These are phyloP conservation scores for Amanita muscaria DNA, from an alignment of 768 basidiomycete species.

Conservation along the genomic window DNA sequence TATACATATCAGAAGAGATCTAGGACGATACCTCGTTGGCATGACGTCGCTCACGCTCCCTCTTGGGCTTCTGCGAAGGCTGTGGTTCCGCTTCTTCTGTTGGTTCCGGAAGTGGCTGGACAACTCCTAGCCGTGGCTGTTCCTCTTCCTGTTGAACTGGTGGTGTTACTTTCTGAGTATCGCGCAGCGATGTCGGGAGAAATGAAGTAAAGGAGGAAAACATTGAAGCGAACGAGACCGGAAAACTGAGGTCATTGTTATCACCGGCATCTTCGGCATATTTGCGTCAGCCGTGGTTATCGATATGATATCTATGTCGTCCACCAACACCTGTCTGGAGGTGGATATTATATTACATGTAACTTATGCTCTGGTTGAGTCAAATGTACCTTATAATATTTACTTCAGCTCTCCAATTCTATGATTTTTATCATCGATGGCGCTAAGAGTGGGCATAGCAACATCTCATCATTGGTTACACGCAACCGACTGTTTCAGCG, in stretches of 20 bases:
- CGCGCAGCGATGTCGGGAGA: slow-evolving; percentile 5
- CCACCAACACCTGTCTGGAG: too few relatives aligned
- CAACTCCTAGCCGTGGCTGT: not conserved
- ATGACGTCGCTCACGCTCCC: slow-evolving; percentile 1
- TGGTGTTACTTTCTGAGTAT: not conserved
- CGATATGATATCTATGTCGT: too few relatives aligned
- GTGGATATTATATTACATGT: too few relatives aligned
- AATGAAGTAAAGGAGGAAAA: slow-evolving; percentile 6
- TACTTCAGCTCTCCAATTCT: too few relatives aligned
- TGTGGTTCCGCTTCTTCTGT: not conserved
- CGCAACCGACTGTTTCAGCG: too few relatives aligned
- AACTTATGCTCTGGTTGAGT: too few relatives aligned
- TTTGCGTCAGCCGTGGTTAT: too few relatives aligned
- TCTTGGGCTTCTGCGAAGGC: not conserved
- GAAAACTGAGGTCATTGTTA: not conserved
- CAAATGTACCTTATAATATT: too few relatives aligned
- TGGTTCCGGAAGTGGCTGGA: not conserved
- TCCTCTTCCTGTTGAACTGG: slow-evolving; percentile 4
- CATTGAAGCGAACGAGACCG: slow-evolving; percentile 1
- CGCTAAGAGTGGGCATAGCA: too few relatives aligned
- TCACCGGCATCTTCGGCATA: too few relatives aligned
- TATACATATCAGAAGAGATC: not conserved
- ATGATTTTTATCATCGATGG: too few relatives aligned
- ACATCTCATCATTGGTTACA: too few relatives aligned
- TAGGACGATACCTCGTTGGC: slow-evolving; percentile 1